Evolutionary conservation across 306 rosid species (phyloP).

Genomic region (Ziziphus jujuba): DNA sequence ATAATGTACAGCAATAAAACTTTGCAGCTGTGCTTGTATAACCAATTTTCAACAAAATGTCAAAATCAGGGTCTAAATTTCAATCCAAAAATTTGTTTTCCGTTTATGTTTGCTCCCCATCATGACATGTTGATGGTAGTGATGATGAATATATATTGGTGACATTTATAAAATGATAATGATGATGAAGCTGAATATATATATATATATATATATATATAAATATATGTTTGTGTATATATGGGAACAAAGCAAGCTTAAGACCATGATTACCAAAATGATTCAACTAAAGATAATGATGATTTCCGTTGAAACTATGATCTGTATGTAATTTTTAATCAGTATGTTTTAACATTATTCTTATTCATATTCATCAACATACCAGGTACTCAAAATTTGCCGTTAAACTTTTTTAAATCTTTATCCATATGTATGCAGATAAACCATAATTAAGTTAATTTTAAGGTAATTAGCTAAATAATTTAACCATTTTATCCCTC

Average conservation of each 20-base stretch:
- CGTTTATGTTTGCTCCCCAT: neutral
- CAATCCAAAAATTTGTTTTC: too few species aligned
- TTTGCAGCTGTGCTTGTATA: too few species aligned
- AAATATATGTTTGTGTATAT: neutral
- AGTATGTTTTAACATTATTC: neutral
- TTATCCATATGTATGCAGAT: too few species aligned
- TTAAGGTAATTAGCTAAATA: too few species aligned
- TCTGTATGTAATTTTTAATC: neutral
- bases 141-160: neutral
- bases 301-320: slow-evolving; percentile 22
- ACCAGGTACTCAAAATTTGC: too few species aligned
- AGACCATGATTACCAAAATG: slow-evolving; percentile 30
- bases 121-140: neutral
- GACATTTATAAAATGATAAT: slow-evolving; percentile 19
- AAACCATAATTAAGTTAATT: too few species aligned
- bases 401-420: too few species aligned
- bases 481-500: too few species aligned
- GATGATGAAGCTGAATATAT: slow-evolving; percentile 26
- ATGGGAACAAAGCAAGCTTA: too few species aligned
- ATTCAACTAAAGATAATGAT: slow-evolving; percentile 22
- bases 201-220: neutral
- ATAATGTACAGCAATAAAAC: too few species aligned
- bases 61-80: too few species aligned
- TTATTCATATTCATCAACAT: neutral
- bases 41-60: too few species aligned